Percentiles rank a stretch among this genome's conserved stretches.
Evolutionary conservation across 768 basidiomycete species (phyloP).

Genomic region (Lactarius sanguifluus): DNA sequence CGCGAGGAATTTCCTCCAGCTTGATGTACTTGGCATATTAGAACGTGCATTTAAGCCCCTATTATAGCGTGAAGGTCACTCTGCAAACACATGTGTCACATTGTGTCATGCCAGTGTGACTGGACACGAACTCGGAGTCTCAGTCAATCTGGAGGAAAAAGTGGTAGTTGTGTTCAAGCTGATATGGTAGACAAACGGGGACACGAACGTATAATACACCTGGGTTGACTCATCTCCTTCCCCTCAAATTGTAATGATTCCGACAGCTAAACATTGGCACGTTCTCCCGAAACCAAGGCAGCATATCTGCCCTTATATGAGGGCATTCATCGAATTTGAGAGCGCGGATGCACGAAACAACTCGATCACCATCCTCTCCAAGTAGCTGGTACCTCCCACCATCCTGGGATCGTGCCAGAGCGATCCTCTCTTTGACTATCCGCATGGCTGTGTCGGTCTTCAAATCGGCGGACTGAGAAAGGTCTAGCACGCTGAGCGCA

Average conservation of each 20-base stretch:
- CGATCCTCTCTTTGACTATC: slow-evolving; percentile 22
- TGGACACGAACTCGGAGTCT: no score
- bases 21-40: no score
- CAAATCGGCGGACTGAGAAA: slow-evolving; percentile 21
- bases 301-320: slow-evolving; percentile 23
- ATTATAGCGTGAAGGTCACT: no score
- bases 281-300: slow-evolving; percentile 27
- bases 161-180: background rate
- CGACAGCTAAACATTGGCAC: slow-evolving; percentile 25
- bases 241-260: background rate
- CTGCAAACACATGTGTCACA: no score
- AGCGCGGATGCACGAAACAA: slow-evolving; percentile 16
- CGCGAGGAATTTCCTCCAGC: no score
- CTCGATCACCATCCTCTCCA: slow-evolving; percentile 4
- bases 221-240: slow-evolving; percentile 14
- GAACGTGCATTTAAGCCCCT: no score
- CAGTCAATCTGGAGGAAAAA: no score
- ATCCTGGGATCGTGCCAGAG: slow-evolving; percentile 6
- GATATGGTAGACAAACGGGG: background rate
- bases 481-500: slow-evolving; percentile 20
- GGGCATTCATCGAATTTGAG: slow-evolving; percentile 26
- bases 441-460: slow-evolving; percentile 26
- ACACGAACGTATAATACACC: background rate
- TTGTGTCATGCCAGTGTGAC: no score
- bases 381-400: slow-evolving; percentile 12